Conservation (phyloP, 495 filamentous ascomycete species). For the Melanomma pulvis-pyrius region DNA sequence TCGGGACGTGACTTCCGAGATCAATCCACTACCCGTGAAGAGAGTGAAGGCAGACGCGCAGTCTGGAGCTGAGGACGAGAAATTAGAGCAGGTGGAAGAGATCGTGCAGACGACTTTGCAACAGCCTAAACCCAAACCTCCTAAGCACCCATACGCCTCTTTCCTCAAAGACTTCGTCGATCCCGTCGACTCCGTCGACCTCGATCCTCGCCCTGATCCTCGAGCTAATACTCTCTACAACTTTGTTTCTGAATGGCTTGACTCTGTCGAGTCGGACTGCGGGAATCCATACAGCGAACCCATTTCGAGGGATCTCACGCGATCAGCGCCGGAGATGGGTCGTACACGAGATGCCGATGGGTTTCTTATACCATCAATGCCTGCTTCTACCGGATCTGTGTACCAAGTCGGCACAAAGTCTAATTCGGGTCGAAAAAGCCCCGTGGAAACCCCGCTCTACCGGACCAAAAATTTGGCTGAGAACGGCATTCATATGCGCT, state of each 20-base stretch:
- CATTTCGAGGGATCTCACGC: background rate
- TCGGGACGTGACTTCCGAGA: no score
- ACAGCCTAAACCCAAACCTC: background rate
- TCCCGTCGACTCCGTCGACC: background rate
- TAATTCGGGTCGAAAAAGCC: no score
- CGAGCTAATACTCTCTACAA: no score
- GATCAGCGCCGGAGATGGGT: constrained; percentile 1
- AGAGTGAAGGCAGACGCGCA: no score
- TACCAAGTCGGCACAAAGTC: no score
- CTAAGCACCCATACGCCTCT: background rate
- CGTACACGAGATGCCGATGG: background rate
- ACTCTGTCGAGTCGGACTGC: background rate
- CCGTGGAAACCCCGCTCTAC: no score
- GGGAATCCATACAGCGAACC: background rate
- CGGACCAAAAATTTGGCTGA: no score
- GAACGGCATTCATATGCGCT: no score
- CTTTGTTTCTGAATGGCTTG: background rate
- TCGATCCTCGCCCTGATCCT: background rate
- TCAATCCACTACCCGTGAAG: no score
- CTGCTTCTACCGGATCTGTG: background rate
- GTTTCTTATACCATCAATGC: background rate
- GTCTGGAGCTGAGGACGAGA: no score
- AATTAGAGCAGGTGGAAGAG: no score
- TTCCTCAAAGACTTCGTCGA: constrained; percentile 6
- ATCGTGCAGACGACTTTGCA: constrained; percentile 9